phyloP scores from a whole-genome alignment of 208 protist species.

The Vickermania spadyakhi region DNA sequence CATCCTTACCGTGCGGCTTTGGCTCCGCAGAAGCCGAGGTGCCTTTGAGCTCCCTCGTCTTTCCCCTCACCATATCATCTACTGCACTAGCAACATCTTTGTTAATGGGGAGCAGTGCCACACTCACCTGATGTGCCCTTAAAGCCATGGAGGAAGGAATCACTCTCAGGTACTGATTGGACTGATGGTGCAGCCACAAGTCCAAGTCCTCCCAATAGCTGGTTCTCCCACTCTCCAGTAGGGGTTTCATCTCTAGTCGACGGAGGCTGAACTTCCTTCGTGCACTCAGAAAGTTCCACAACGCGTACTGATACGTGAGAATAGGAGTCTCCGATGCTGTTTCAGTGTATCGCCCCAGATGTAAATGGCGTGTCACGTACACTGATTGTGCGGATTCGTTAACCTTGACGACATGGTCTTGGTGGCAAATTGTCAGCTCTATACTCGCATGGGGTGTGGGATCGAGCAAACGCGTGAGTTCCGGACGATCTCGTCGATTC shows the following conservation, averaged over 20 bases:
- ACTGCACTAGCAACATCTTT: too few species aligned
- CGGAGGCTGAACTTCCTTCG: slow-evolving; percentile 24
- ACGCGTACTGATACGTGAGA: slow-evolving; percentile 50
- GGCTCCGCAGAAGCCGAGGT: too few species aligned
- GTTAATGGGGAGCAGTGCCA: slow-evolving; percentile 74
- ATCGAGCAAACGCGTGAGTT: slow-evolving; percentile 21
- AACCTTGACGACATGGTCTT: slow-evolving; percentile 75
- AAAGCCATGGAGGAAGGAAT: slow-evolving; percentile 18
- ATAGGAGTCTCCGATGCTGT: slow-evolving; percentile 60
- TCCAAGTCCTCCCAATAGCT: slow-evolving; percentile 74
- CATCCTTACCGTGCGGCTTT: too few species aligned
- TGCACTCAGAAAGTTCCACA: slow-evolving; percentile 70
- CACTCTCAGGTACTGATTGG: slow-evolving; percentile 32
- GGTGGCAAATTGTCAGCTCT: slow-evolving; percentile 77
- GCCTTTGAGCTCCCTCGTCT: too few species aligned
- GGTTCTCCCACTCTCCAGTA: slow-evolving; percentile 48
- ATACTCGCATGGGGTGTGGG: slow-evolving; percentile 50
- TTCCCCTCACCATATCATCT: too few species aligned
- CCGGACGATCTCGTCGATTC: neutral
- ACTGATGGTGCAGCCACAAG: slow-evolving; percentile 45
- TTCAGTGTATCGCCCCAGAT: slow-evolving; percentile 76
- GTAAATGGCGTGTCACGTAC: slow-evolving; percentile 63
- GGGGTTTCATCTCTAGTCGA: slow-evolving; percentile 47
- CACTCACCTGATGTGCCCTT: slow-evolving; percentile 39
- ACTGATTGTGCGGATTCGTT: slow-evolving; percentile 60